A percentile compares a stretch with the other conserved stretches of the same genome.
Conservation (phyloP, 2,329 filamentous ascomycete species). For the Aspergillus pseudotamarii region DNA sequence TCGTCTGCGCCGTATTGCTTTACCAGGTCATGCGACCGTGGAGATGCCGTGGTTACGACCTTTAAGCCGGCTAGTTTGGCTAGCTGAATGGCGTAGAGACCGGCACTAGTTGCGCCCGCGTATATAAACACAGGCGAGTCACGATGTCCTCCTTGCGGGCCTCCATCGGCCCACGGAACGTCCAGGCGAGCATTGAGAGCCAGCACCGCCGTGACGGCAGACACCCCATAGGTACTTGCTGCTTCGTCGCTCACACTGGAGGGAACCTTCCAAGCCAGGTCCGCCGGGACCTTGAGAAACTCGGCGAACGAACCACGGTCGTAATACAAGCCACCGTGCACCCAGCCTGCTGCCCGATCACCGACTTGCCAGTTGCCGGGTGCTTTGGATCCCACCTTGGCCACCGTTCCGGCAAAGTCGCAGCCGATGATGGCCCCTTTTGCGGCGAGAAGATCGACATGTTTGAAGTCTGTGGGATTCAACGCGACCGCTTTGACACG, state of each 20-base stretch:
- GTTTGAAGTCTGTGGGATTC: constrained; percentile 60
- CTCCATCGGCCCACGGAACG: neutral
- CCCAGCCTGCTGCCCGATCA: constrained; percentile 8
- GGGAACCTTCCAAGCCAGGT: neutral
- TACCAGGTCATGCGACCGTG: constrained; percentile 15
- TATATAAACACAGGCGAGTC: constrained; percentile 12
- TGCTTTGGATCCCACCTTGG: neutral
- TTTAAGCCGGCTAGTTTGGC: constrained; percentile 14
- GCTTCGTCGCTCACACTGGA: neutral
- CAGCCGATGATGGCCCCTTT: constrained; percentile 49
- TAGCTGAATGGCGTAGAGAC: constrained; percentile 14
- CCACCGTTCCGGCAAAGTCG: constrained; percentile 55
- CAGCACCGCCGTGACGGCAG: neutral
- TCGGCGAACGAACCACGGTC: neutral
- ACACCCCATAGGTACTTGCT: neutral
- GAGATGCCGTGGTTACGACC: constrained; percentile 15
- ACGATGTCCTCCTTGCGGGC: neutral
- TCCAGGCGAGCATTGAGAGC: neutral
- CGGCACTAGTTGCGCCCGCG: constrained; percentile 11
- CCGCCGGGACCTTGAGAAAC: neutral
- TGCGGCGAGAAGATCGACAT: constrained; percentile 37
- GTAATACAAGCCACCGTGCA: constrained; percentile 3
- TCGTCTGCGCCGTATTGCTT: constrained; percentile 14
- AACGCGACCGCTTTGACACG: constrained; percentile 50
- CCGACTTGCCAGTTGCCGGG: neutral